Evolutionary conservation across 805 yeast species (phyloP).

Genomic region (Wickerhamomyces strasburgensis): DNA sequence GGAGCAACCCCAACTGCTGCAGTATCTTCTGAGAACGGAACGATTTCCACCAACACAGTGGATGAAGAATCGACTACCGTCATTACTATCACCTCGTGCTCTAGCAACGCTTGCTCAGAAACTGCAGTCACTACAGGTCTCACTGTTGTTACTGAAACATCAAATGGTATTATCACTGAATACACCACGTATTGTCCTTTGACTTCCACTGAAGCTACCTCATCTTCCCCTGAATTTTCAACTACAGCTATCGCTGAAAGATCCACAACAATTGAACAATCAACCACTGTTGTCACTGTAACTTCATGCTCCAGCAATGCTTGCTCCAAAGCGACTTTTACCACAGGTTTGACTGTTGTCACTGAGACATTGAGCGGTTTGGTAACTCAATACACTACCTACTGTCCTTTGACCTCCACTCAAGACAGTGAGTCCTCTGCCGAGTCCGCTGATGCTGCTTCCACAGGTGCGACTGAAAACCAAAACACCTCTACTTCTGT

Average conservation of each 20-base stretch:
- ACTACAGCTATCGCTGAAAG: slow-evolving; percentile 13
- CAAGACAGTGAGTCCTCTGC: too few relatives aligned
- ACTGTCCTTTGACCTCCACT: slow-evolving; percentile 21
- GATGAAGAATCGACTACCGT: slow-evolving; percentile 7
- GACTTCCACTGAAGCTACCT: slow-evolving; percentile 13
- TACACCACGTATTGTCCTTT: slow-evolving; percentile 21
- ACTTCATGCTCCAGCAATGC: slow-evolving; percentile 19
- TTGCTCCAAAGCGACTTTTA: slow-evolving; percentile 15
- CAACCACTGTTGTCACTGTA: slow-evolving; percentile 29
- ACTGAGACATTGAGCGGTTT: slow-evolving; percentile 26
- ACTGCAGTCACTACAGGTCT: slow-evolving; percentile 24
- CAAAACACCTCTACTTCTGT: too few relatives aligned
- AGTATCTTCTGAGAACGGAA: not conserved
- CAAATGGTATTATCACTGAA: slow-evolving; percentile 17
- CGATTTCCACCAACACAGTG: slow-evolving; percentile 27
- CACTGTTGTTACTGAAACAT: slow-evolving; percentile 28
- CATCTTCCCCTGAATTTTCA: slow-evolving; percentile 6
- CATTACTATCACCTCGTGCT: slow-evolving; percentile 8
- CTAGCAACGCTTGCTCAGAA: slow-evolving; percentile 10
- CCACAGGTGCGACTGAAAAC: too few relatives aligned
- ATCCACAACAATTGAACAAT: slow-evolving; percentile 18
- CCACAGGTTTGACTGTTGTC: slow-evolving; percentile 28
- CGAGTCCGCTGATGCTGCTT: slow-evolving; percentile 11
- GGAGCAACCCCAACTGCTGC: not conserved
- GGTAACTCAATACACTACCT: slow-evolving; percentile 19